Conservation (phyloP, 2,329 filamentous ascomycete genomes). For the Verticillium alfalfae region DNA sequence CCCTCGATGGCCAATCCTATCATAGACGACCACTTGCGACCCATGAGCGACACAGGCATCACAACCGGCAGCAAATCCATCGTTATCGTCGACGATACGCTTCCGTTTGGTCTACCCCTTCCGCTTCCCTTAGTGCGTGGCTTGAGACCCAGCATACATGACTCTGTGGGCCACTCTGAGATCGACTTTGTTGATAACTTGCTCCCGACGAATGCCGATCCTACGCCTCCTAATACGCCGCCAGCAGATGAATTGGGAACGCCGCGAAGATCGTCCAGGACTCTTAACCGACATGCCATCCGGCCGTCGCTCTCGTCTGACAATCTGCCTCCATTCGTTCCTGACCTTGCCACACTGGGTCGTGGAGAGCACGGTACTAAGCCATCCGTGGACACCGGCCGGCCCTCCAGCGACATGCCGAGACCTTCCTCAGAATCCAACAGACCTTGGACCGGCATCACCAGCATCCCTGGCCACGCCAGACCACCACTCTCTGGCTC, state of each 20-base stretch:
- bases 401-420: constrained; percentile 23
- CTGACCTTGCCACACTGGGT: constrained; percentile 36
- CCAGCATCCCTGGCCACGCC: constrained; percentile 12
- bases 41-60: constrained; percentile 51
- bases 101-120: constrained; percentile 38
- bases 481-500: constrained; percentile 17
- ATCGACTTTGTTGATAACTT: constrained; percentile 21
- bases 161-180: not conserved
- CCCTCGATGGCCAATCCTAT: constrained; percentile 27
- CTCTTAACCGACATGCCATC: constrained; percentile 42
- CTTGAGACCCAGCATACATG: not conserved
- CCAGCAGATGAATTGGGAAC: constrained; percentile 39
- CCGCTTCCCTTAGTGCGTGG: not conserved
- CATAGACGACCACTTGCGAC: constrained; percentile 27
- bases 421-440: constrained; percentile 18
- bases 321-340: constrained; percentile 40
- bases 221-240: constrained; percentile 58
- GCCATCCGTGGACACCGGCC: constrained; percentile 24
- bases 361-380: constrained; percentile 15
- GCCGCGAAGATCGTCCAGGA: constrained; percentile 49
- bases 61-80: constrained; percentile 86
- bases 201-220: constrained; percentile 41
- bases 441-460: constrained; percentile 13
- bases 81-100: constrained; percentile 72
- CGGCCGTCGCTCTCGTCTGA: constrained; percentile 28